These are phyloP conservation scores for Lophiostoma macrostomum DNA, from an alignment of 495 filamentous ascomycete species.

Conservation along the genomic window DNA sequence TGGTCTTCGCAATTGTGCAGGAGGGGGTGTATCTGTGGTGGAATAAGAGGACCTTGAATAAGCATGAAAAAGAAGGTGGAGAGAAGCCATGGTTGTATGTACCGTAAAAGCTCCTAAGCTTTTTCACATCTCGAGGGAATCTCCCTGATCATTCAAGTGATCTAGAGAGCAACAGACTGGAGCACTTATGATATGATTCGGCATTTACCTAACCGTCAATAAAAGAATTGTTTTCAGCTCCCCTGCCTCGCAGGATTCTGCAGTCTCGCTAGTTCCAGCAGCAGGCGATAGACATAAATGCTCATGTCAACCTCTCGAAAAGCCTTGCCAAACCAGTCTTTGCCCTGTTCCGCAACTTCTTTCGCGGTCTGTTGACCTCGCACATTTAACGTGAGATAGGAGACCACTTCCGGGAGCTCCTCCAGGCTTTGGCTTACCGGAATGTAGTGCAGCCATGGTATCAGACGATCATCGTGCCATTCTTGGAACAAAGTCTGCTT, in stretches of 20 bases:
- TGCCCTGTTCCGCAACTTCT: neutral
- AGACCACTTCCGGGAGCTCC: neutral
- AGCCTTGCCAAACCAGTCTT: too few relatives aligned
- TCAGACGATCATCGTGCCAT: constrained; percentile 40
- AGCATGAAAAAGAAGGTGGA: neutral
- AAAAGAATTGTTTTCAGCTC: too few relatives aligned
- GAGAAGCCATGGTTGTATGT: neutral
- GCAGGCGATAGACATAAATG: too few relatives aligned
- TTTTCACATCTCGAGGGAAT: too few relatives aligned
- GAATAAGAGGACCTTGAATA: neutral
- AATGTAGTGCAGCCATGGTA: constrained; percentile 49
- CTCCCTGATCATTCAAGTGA: too few relatives aligned
- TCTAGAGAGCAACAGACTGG: too few relatives aligned
- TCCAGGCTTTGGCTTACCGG: constrained; percentile 40
- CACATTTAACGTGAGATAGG: neutral
- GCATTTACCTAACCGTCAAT: too few relatives aligned
- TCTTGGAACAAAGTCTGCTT: constrained; percentile 43
- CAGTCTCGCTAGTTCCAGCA: too few relatives aligned
- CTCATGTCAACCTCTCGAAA: too few relatives aligned
- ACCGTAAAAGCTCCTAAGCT: too few relatives aligned
- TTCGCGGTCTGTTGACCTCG: neutral
- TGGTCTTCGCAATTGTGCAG: neutral
- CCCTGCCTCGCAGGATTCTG: too few relatives aligned
- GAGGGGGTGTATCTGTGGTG: neutral
- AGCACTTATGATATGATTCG: too few relatives aligned